These are phyloP conservation scores for Ajuga reptans DNA, from an alignment of 305 asterid species.

Conservation along the genomic window DNA sequence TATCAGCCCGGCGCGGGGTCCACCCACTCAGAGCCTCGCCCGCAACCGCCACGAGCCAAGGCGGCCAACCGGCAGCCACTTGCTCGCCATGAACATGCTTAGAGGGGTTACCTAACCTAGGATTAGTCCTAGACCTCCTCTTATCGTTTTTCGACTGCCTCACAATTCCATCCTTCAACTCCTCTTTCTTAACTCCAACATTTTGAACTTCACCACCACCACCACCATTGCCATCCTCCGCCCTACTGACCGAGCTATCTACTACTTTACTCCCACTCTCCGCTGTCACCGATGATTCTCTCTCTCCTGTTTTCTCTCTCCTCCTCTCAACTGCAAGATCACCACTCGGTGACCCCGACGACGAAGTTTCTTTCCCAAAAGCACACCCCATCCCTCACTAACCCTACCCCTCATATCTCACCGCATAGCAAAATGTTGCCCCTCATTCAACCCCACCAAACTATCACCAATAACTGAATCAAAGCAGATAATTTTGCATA, in stretches of 20 bases:
- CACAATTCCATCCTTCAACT: slow-evolving; percentile 38
- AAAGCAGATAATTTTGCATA: not conserved
- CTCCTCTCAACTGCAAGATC: slow-evolving; percentile 38
- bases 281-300: slow-evolving; percentile 40
- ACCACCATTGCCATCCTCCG: slow-evolving; percentile 33
- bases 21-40: slow-evolving; percentile 89
- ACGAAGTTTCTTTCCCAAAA: slow-evolving; percentile 63
- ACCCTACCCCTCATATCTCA: slow-evolving; percentile 62
- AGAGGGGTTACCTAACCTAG: slow-evolving; percentile 71
- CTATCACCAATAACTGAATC: slow-evolving; percentile 9
- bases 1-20: slow-evolving; percentile 84
- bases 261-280: slow-evolving; percentile 53
- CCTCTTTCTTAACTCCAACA: slow-evolving; percentile 48
- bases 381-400: slow-evolving; percentile 70
- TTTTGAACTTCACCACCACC: slow-evolving; percentile 34
- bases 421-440: slow-evolving; percentile 28
- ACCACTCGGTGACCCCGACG: slow-evolving; percentile 46
- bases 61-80: slow-evolving; percentile 93
- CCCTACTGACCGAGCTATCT: slow-evolving; percentile 36
- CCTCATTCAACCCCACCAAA: slow-evolving; percentile 36
- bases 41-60: slow-evolving; percentile 85
- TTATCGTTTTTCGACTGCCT: slow-evolving; percentile 44
- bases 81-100: slow-evolving; percentile 79
- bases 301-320: slow-evolving; percentile 35
- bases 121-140: slow-evolving; percentile 70